These are phyloP conservation scores for Eucalyptus sp. DNA, from an alignment of 345 rosid genomes.

Conservation along the genomic window DNA sequence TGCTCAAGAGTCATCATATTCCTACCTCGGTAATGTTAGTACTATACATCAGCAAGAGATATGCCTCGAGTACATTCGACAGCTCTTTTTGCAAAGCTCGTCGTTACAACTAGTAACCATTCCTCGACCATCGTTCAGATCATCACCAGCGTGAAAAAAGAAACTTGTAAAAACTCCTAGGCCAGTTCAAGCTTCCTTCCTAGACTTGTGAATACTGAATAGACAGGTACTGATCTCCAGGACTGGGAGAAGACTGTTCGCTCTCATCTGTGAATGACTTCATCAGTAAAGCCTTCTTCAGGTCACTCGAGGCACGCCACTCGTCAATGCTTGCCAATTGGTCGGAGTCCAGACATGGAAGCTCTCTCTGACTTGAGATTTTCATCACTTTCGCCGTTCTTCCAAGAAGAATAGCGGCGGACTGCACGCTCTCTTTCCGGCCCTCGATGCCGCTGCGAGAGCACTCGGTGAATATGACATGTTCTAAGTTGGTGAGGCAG, in stretches of 20 bases:
- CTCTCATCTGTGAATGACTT: not conserved
- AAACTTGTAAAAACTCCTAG: no score
- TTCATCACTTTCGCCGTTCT: conserved; percentile 36
- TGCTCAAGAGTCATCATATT: not conserved
- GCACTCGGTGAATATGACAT: conserved; percentile 42
- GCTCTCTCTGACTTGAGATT: conserved; percentile 25
- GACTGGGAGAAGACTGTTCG: not conserved
- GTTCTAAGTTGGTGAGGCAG: conserved; percentile 59
- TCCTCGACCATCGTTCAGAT: no score
- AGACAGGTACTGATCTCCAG: not conserved
- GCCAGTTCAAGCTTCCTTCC: not conserved
- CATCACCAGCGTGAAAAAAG: no score
- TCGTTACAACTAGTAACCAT: not conserved
- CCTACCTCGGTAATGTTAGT: not conserved
- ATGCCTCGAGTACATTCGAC: not conserved
- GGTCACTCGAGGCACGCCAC: conserved; percentile 31
- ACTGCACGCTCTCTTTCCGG: conserved; percentile 45
- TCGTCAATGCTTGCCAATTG: conserved; percentile 40
- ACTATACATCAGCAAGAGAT: not conserved
- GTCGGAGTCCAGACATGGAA: conserved; percentile 27
- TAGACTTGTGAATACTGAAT: not conserved
- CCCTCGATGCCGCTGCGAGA: conserved; percentile 35
- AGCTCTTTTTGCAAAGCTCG: not conserved
- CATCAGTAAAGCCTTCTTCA: not conserved
- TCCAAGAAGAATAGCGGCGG: conserved; percentile 55